Evolutionary conservation across 2,329 filamentous ascomycete genomes (phyloP).

Genomic region (Trichoderma atroviride): DNA sequence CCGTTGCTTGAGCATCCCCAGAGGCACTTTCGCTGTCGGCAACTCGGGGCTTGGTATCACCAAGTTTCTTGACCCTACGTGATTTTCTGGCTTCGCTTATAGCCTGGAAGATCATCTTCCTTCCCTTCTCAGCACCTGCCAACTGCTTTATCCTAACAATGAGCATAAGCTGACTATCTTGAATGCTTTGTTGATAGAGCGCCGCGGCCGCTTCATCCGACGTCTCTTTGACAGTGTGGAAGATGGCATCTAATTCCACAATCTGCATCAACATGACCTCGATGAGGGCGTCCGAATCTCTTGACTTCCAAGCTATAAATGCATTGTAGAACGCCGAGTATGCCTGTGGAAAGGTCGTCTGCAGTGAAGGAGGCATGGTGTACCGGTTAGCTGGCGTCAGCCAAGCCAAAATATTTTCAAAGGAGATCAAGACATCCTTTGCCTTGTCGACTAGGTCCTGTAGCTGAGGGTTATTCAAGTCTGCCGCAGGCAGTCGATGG

Average conservation of each 20-base stretch:
- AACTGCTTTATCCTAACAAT: slow-evolving; percentile 79
- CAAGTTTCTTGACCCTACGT: slow-evolving; percentile 65
- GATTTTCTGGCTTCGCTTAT: slow-evolving; percentile 71
- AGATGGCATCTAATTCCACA: slow-evolving; percentile 80
- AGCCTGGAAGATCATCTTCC: slow-evolving; percentile 72
- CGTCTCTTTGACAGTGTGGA: slow-evolving; percentile 79
- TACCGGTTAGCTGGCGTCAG: slow-evolving; percentile 68
- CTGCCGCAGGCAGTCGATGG: slow-evolving; percentile 43
- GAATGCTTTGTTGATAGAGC: slow-evolving; percentile 78
- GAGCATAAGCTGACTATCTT: slow-evolving; percentile 78
- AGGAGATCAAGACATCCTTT: slow-evolving; percentile 74
- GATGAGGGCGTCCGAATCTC: slow-evolving; percentile 75
- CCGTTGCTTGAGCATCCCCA: slow-evolving; percentile 43
- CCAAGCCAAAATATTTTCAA: slow-evolving; percentile 71
- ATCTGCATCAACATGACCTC: slow-evolving; percentile 87
- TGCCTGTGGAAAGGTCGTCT: slow-evolving; percentile 65
- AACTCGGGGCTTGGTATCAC: slow-evolving; percentile 71
- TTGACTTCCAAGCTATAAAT: slow-evolving; percentile 82
- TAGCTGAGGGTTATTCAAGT: slow-evolving; percentile 63
- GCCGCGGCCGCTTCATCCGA: slow-evolving; percentile 72
- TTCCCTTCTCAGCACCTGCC: slow-evolving; percentile 70
- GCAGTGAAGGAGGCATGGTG: slow-evolving; percentile 63
- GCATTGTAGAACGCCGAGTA: slow-evolving; percentile 77
- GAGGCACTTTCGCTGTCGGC: slow-evolving; percentile 56
- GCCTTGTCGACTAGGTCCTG: slow-evolving; percentile 78